phyloP scores from a whole-genome alignment of 2,329 filamentous ascomycete species.

The Alternaria solani region DNA sequence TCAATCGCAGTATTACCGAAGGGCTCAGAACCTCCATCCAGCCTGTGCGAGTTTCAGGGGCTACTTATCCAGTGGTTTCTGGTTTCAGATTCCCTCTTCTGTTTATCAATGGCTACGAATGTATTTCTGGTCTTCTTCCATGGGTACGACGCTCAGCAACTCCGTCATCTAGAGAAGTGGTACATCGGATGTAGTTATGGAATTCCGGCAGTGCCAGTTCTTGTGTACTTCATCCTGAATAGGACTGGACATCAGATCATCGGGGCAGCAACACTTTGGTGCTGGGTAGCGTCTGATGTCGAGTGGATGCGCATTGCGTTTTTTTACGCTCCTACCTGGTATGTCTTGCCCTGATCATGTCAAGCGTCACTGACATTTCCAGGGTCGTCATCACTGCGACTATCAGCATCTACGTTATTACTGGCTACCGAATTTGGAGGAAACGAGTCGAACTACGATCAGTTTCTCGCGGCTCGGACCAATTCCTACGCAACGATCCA shows the following conservation, averaged over 20 bases:
- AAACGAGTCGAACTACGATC: constrained; percentile 65
- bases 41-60: constrained; percentile 77
- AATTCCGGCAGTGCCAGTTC: constrained; percentile 72
- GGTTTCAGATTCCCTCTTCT: constrained; percentile 26
- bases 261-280: constrained; percentile 80
- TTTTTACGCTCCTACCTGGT: constrained; percentile 80
- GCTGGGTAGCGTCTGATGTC: constrained; percentile 75
- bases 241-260: constrained; percentile 67
- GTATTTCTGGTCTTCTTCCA: constrained; percentile 83
- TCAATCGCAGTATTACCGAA: constrained; percentile 65
- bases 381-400: constrained; percentile 66
- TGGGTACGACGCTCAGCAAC: constrained; percentile 70
- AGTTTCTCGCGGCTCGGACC: constrained; percentile 24
- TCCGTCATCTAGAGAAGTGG: constrained; percentile 73
- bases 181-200: constrained; percentile 78
- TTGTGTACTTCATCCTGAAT: constrained; percentile 72
- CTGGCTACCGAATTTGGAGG: constrained; percentile 72
- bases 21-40: constrained; percentile 49
- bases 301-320: constrained; percentile 75
- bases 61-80: constrained; percentile 81
- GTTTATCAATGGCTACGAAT: constrained; percentile 73
- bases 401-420: constrained; percentile 70
- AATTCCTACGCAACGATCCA: constrained; percentile 5
- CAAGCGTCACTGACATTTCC: constrained; percentile 14
- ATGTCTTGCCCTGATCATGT: constrained; percentile 6